Base-by-base conservation (phyloP, 495 filamentous ascomycete species). In the Recurvomyces mirabilis region DNA sequence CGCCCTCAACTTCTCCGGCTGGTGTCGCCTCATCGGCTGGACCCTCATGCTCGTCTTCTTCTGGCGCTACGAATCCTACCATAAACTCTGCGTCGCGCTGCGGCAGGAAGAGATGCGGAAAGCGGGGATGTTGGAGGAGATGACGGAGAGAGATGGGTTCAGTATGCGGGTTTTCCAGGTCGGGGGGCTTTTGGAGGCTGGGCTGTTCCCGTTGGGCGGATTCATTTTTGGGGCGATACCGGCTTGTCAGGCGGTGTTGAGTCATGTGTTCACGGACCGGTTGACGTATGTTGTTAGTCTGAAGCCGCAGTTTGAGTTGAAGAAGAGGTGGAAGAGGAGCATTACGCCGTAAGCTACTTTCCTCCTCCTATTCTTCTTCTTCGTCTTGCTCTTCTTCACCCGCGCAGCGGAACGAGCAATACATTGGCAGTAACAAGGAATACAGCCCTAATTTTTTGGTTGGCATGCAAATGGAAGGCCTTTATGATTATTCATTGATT, bases 211-310 rank as follows among this genome's bases (percentile, higher is more conserved):
- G 1, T 55, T 81, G 12, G 74, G 75, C 10, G 78, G 75, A 19
- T 73, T 73, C 1, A 43, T 80, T 3, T 82, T 72, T 47, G 79
- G 78, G 17, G 68, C 73, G 3, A 68, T 82, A 7, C 78, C 78
- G 0, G 71, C 71, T 9, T 62, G 72, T 4, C 73, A 81, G 24
- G 79, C 79, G 0, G 73, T 78, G 33, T 57, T 82, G 38, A 71
- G 65, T 43, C 78, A 83, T 54, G 77, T 83, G 55, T 81, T 74
- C 68, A 81, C 77, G 0, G 58, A 79, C 25, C 66, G 76, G 39
- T 47, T 83, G 44, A 74, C 77, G 15, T 83, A 82, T 60, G 68
- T 71, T 3, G 77, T 82, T 44, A 80, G 74, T 57, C 75, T 77
- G 63, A 83, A 82, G 58, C 51, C 51, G 47, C 40, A 51, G 35